phyloP scores from a whole-genome alignment of 306 rosid genomes.

The Quercus parvula region DNA sequence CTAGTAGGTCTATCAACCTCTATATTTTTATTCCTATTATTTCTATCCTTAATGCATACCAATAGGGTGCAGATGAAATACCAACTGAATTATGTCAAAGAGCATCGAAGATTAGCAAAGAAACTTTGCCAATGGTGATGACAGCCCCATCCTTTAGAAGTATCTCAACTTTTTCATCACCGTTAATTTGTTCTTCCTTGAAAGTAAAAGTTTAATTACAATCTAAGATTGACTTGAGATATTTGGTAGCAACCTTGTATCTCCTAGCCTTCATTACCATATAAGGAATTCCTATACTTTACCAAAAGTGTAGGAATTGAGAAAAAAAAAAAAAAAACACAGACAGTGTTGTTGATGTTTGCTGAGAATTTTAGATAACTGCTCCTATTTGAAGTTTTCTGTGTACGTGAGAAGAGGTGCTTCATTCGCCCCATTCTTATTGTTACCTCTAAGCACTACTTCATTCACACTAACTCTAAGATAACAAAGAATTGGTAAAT shows the following conservation, averaged over 20 bases:
- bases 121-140: background rate
- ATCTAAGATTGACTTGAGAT: background rate
- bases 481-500: conserved; percentile 30
- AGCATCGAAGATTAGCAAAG: background rate
- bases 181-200: conserved; percentile 10
- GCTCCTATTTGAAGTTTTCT: no score
- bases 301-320: no score
- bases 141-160: no score
- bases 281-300: background rate
- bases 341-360: no score
- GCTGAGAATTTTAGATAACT: no score
- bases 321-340: no score
- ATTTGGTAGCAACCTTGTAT: background rate
- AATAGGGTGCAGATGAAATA: background rate
- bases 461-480: conserved; percentile 29
- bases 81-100: background rate
- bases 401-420: no score
- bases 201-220: conserved; percentile 35
- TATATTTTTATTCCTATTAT: no score
- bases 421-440: no score
- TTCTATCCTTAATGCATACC: no score
- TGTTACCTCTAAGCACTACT: background rate
- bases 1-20: no score
- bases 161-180: background rate
- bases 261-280: conserved; percentile 28